These are phyloP conservation scores for Micractinium conductrix DNA, from an alignment of 139 green algal genomes.

Conservation along the genomic window DNA sequence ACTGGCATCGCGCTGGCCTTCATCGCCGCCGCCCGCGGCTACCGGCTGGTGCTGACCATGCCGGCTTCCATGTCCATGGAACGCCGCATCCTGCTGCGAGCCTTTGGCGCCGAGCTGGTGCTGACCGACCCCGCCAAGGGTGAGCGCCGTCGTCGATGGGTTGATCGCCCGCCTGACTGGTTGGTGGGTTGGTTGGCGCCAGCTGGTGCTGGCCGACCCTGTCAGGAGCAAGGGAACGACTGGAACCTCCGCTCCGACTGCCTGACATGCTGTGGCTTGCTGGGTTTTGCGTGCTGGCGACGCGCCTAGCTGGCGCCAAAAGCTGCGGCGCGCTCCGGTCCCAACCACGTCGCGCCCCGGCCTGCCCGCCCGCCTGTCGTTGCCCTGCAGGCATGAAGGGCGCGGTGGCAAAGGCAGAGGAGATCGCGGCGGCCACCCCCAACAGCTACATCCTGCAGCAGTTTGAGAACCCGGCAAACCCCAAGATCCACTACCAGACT, in stretches of 20 bases:
- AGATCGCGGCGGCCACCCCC: conserved; percentile 80
- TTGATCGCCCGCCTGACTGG: too few relatives aligned
- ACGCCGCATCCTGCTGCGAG: conserved; percentile 90
- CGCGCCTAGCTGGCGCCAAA: not conserved
- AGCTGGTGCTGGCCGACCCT: conserved; percentile 78
- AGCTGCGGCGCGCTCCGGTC: too few relatives aligned
- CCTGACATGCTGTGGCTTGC: not conserved
- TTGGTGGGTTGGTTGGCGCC: not conserved
- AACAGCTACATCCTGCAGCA: conserved; percentile 68
- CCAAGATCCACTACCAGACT: conserved; percentile 64
- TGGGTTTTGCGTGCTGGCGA: not conserved
- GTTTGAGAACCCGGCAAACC: conserved; percentile 77
- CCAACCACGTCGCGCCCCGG: not conserved
- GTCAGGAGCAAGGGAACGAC: conserved; percentile 58
- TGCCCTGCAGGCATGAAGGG: conserved; percentile 60
- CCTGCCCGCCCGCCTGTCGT: not conserved
- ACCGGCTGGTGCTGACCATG: conserved; percentile 99
- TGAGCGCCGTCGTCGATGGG: not conserved
- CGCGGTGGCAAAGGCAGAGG: conserved; percentile 90
- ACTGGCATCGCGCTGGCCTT: conserved; percentile 98
- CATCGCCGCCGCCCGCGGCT: conserved; percentile 90
- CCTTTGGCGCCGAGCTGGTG: conserved; percentile 77
- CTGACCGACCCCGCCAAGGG: conserved; percentile 84
- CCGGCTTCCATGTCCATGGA: conserved; percentile 98
- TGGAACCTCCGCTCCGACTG: not conserved